Evolutionary conservation across 495 filamentous ascomycete genomes (phyloP).

Genomic region (Trichoderma asperelloides): DNA sequence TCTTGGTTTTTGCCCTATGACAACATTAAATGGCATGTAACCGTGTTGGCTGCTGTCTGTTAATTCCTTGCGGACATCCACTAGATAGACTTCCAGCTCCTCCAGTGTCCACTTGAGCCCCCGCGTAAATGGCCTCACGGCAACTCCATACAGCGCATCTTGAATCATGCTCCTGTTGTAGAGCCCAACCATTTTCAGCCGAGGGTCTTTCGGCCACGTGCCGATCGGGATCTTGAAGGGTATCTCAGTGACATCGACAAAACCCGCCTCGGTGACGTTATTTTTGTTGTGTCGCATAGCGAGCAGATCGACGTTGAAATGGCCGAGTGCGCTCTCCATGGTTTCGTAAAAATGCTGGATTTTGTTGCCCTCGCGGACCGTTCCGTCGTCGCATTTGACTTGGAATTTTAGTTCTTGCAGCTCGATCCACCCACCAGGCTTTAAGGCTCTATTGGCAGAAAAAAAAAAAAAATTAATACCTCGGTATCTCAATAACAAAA

Average conservation of each 20-base stretch:
- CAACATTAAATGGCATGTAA: constrained; percentile 45
- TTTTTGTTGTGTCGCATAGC: constrained; percentile 38
- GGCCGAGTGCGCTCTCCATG: constrained; percentile 20
- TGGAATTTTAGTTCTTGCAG: constrained; percentile 37
- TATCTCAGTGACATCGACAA: constrained; percentile 51
- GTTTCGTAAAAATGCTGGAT: constrained; percentile 22
- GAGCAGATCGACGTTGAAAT: constrained; percentile 33
- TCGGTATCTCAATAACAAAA: too few relatives aligned
- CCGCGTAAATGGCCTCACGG: constrained; percentile 18
- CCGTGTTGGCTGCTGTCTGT: constrained; percentile 45
- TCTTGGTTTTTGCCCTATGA: constrained; percentile 51
- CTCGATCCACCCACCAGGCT: constrained; percentile 46
- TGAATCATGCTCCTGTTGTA: constrained; percentile 26
- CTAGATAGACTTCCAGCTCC: constrained; percentile 42
- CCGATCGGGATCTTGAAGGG: constrained; percentile 50
- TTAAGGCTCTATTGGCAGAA: constrained; percentile 17
- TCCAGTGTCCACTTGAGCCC: constrained; percentile 32
- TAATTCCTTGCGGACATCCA: constrained; percentile 48
- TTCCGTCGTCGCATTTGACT: constrained; percentile 34
- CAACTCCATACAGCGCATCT: constrained; percentile 24
- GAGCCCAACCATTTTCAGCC: constrained; percentile 24
- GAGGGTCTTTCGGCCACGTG: constrained; percentile 33
- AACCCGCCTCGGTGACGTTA: constrained; percentile 46
- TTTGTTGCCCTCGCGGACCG: constrained; percentile 21
- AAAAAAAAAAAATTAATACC: background rate